phyloP scores from a whole-genome alignment of 2,329 filamentous ascomycete species.

The Acephala macrosclerotiorum region DNA sequence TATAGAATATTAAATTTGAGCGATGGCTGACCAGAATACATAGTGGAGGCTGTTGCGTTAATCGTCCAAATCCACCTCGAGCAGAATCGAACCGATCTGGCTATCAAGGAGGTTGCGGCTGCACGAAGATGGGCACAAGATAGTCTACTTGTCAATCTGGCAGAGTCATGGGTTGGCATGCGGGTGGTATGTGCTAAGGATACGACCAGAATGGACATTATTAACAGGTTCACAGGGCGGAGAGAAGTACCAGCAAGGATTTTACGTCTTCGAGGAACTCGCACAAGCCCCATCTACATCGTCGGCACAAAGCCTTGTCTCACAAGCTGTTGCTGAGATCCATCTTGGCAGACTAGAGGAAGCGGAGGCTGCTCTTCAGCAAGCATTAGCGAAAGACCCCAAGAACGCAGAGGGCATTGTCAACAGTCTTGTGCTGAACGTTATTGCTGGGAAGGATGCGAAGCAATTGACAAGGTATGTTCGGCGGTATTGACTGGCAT shows the following conservation, averaged over 20 bases:
- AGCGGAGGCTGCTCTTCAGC: constrained; percentile 84
- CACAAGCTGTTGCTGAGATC: constrained; percentile 89
- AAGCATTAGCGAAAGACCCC: constrained; percentile 78
- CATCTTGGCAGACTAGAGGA: constrained; percentile 90
- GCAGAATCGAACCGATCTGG: constrained; percentile 91
- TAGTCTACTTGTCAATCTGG: constrained; percentile 89
- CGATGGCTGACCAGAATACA: constrained; percentile 36
- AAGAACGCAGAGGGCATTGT: constrained; percentile 78
- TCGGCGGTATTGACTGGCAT: not conserved
- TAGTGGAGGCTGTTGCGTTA: constrained; percentile 79
- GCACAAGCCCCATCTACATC: constrained; percentile 86
- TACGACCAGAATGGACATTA: constrained; percentile 1
- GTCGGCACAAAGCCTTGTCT: constrained; percentile 77
- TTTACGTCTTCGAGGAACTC: constrained; percentile 97
- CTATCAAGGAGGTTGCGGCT: constrained; percentile 84
- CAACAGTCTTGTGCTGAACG: constrained; percentile 81
- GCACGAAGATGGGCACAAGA: constrained; percentile 96
- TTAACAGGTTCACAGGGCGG: constrained; percentile 69
- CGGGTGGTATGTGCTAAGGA: constrained; percentile 80
- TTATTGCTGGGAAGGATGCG: constrained; percentile 76
- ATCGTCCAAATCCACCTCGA: constrained; percentile 92
- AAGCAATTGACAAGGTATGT: constrained; percentile 68
- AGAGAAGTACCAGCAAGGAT: constrained; percentile 94
- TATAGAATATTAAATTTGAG: not conserved
- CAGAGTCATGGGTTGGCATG: constrained; percentile 93